Evolutionary conservation across 495 filamentous ascomycete species (phyloP).

Genomic region (Glonium stellatum): DNA sequence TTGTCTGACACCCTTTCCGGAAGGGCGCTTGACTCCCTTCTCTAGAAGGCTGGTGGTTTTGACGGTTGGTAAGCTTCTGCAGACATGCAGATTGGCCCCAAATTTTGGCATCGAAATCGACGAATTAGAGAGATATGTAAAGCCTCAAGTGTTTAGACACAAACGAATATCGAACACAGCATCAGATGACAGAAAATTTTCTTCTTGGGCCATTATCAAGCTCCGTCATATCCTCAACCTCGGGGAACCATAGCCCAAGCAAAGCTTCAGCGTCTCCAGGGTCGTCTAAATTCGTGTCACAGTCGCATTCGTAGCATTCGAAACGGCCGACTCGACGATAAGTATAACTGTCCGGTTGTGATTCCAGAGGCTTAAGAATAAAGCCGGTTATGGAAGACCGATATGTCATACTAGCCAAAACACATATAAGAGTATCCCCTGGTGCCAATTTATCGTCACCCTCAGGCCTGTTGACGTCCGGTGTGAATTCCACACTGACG

Average conservation of each 20-base stretch:
- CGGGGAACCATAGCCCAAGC: constrained; percentile 23
- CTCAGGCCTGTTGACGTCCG: constrained; percentile 12
- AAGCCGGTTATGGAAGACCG: constrained; percentile 25
- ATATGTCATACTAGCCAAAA: constrained; percentile 24
- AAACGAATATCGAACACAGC: too few species aligned
- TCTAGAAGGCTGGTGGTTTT: too few species aligned
- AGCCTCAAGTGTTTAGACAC: too few species aligned
- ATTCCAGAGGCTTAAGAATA: constrained; percentile 14
- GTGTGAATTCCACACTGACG: constrained; percentile 22
- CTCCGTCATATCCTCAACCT: constrained; percentile 24
- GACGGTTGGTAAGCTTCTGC: too few species aligned
- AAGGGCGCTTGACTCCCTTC: too few species aligned
- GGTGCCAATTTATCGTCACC: constrained; percentile 10
- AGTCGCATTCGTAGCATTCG: constrained; percentile 24
- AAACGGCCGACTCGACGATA: constrained; percentile 24
- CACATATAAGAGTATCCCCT: constrained; percentile 18
- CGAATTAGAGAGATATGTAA: too few species aligned
- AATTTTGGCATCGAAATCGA: too few species aligned
- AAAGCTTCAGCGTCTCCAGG: constrained; percentile 21
- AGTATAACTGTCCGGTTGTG: constrained; percentile 1
- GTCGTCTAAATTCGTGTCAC: constrained; percentile 8
- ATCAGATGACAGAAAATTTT: constrained; percentile 19
- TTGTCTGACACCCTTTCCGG: too few species aligned
- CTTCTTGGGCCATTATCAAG: constrained; percentile 19
- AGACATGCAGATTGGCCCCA: too few species aligned